Base-by-base conservation (phyloP, 2,329 filamentous ascomycete species). In the Didymella pinodella region DNA sequence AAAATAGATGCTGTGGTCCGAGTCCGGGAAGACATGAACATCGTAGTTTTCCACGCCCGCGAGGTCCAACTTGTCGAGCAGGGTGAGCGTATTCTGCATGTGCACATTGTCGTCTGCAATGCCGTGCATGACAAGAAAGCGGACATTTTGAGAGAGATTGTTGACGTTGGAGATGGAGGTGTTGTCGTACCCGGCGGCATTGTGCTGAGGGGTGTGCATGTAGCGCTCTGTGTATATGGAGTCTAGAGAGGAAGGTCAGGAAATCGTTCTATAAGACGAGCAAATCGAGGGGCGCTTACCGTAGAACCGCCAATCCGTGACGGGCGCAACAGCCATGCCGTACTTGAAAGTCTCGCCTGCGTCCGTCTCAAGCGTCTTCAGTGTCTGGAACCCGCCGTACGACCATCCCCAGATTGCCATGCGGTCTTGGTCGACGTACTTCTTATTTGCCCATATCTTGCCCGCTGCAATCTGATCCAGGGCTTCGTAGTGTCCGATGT, bases 331-430 rank as follows among this genome's bases (percentile, higher is more conserved):
- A 7, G 96, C 93, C 91, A 99, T 97, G 67, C 95, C 96, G 76
- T 99, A 99, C 64, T 89, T 89, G 81, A 97, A 99, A 0, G 93
- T 98, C 72, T 87, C 77, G 5, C 96, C 95, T 8, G 87, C 94
- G 74, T 99, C 95, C 62, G 87, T 85, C 81, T 99, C 95, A 12
- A 99, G 87, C 1, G 92, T 95, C 82, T 99, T 99, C 70, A 99
- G 85, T 6, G 95, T 92, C 82, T 91, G 91, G 82, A 96, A 99
- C 11, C 95, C 95, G 57, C 95, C 95, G 73, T 95, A 99, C 63
- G 92, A 96, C 95, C 95, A 99, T 47, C 95, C 95, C 95, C 95
- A 99, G 73, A 99, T 96, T 20, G 93, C 93, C 67, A 99, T 86
- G 54, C 91, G 87, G 7, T 87, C 83, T 26, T 85, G 82, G 75